A percentile compares a stretch with the other conserved stretches of the same genome.
phyloP scores from a whole-genome alignment of 2,329 filamentous ascomycete genomes.

The Clonostachys sp. region DNA sequence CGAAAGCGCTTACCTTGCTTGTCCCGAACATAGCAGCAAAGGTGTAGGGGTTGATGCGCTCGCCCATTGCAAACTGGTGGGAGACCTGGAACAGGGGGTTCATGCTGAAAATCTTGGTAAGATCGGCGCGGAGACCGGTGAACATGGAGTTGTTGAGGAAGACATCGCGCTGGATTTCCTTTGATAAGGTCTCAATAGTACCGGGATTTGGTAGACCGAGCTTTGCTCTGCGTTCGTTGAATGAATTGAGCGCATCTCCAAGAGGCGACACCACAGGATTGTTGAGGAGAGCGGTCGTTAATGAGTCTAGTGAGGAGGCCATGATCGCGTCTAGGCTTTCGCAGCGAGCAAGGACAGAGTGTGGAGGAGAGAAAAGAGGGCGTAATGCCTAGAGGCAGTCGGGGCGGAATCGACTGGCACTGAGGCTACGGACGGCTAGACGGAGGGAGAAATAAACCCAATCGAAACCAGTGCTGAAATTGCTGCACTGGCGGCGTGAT shows the following conservation, averaged over 20 bases:
- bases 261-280: conserved; percentile 69
- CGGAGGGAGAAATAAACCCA: no score
- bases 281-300: conserved; percentile 60
- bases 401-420: no score
- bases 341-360: background rate
- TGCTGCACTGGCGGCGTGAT: no score
- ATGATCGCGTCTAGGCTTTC: conserved; percentile 28
- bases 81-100: conserved; percentile 94
- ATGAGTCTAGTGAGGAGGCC: conserved; percentile 48
- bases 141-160: conserved; percentile 97
- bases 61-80: conserved; percentile 93
- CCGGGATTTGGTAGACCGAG: conserved; percentile 90
- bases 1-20: conserved; percentile 61
- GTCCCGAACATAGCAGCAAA: conserved; percentile 94
- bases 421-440: no score
- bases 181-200: conserved; percentile 81
- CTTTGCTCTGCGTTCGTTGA: conserved; percentile 81
- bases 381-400: no score
- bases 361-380: background rate
- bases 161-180: conserved; percentile 94
- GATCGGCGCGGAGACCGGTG: conserved; percentile 88
- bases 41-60: conserved; percentile 88
- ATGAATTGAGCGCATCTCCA: conserved; percentile 73
- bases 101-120: conserved; percentile 95
- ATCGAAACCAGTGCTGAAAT: no score